Conservation (phyloP, 352 stramenopile genomes). For the Chrysophaeum taylorii region DNA sequence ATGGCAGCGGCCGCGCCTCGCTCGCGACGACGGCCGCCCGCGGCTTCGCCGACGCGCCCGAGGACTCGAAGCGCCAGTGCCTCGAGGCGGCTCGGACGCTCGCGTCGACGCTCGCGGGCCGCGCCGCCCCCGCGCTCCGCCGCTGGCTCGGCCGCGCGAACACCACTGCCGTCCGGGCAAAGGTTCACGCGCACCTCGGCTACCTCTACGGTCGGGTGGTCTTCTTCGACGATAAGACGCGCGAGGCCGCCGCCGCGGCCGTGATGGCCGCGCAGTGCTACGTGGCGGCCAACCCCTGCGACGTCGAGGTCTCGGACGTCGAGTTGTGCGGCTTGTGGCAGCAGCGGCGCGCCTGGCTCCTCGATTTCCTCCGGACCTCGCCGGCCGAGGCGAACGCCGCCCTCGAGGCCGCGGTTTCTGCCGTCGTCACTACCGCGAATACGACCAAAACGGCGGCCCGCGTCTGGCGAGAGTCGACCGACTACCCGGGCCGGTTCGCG, state of each 20-base stretch:
- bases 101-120: not conserved
- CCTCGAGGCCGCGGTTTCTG: not conserved
- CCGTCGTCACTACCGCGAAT: not conserved
- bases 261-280: slow-evolving; percentile 5
- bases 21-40: not conserved
- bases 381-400: not conserved
- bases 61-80: not conserved
- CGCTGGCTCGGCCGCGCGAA: not conserved
- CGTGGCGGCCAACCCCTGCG: not conserved
- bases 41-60: not conserved
- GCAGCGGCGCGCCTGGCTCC: not conserved
- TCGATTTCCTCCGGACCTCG: not conserved
- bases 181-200: not conserved
- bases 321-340: slow-evolving; percentile 2
- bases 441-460: not conserved
- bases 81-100: not conserved
- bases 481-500: not conserved
- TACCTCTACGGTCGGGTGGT: not conserved
- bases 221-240: not conserved
- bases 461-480: not conserved
- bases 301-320: not conserved
- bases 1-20: too few species aligned
- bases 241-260: not conserved
- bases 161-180: not conserved
- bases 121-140: not conserved